These are phyloP conservation scores for Ganoderma meredithae DNA, from an alignment of 1,284 basidiomycete genomes.

Conservation along the genomic window DNA sequence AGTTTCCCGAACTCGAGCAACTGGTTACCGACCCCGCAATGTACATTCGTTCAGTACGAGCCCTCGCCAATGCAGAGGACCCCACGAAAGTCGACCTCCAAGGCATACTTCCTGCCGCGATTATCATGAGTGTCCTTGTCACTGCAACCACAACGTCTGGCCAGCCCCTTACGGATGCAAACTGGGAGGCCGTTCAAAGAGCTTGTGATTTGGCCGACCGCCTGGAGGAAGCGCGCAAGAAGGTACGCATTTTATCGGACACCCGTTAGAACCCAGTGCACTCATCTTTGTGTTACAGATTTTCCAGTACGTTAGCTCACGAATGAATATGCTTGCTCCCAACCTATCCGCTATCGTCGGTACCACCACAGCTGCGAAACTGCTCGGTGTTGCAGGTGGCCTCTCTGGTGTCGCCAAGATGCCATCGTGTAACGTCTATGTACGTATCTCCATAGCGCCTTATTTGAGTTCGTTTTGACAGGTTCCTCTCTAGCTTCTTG, in stretches of 20 bases:
- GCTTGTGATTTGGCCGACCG: slow-evolving; percentile 91
- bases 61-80: slow-evolving; percentile 89
- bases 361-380: slow-evolving; percentile 96
- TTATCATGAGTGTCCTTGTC: slow-evolving; percentile 96
- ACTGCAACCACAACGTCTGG: slow-evolving; percentile 94
- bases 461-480: background rate
- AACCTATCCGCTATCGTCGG: slow-evolving; percentile 98
- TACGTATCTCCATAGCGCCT: slow-evolving; percentile 46
- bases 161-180: slow-evolving; percentile 68
- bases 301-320: slow-evolving; percentile 98
- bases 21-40: slow-evolving; percentile 92
- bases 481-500: slow-evolving; percentile 72
- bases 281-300: slow-evolving; percentile 60
- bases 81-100: slow-evolving; percentile 84
- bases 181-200: slow-evolving; percentile 84
- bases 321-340: slow-evolving; percentile 97
- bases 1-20: slow-evolving; percentile 97
- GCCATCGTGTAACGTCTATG: slow-evolving; percentile 96
- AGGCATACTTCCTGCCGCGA: slow-evolving; percentile 87
- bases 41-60: slow-evolving; percentile 92
- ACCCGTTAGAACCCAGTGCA: background rate
- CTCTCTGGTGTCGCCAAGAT: slow-evolving; percentile 91
- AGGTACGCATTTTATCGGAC: slow-evolving; percentile 51
- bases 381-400: slow-evolving; percentile 97
- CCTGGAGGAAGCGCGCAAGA: slow-evolving; percentile 88